These are phyloP conservation scores for Nitzschia inconspicua DNA, from an alignment of 108 stramenopile species.

Conservation along the genomic window DNA sequence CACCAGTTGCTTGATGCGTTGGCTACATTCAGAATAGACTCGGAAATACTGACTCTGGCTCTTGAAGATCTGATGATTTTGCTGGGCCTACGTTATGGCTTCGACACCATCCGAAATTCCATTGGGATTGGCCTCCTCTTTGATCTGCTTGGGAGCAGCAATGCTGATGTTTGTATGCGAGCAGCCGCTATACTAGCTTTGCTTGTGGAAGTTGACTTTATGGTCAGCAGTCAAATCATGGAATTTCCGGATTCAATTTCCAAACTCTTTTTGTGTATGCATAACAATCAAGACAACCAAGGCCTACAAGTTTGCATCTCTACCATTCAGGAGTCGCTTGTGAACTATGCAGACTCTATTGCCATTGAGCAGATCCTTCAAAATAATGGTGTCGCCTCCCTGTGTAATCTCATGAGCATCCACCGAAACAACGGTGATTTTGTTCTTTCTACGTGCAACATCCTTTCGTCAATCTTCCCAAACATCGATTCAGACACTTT, in stretches of 20 bases:
- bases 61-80: conserved; percentile 2
- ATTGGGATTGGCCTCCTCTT: not conserved
- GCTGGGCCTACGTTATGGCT: not conserved
- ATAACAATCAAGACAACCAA: not conserved
- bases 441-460: not conserved
- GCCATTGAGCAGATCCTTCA: not conserved
- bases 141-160: not conserved
- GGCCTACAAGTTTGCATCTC: not conserved
- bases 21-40: not conserved
- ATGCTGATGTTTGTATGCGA: not conserved
- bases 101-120: conserved; percentile 9
- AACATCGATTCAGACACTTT: not conserved
- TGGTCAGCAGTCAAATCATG: conserved; percentile 1
- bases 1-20: conserved; percentile 29
- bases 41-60: not conserved
- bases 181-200: conserved; percentile 1
- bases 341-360: conserved; percentile 7
- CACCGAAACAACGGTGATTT: conserved; percentile 3
- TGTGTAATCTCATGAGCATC: not conserved
- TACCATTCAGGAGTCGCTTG: not conserved
- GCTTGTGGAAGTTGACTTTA: not conserved
- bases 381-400: not conserved
- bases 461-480: conserved; percentile 9
- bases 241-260: not conserved
- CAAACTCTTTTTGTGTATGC: conserved; percentile 1